Evolutionary conservation across 257 asterid genomes (phyloP).

Genomic region (Ocimum tenuiflorum): DNA sequence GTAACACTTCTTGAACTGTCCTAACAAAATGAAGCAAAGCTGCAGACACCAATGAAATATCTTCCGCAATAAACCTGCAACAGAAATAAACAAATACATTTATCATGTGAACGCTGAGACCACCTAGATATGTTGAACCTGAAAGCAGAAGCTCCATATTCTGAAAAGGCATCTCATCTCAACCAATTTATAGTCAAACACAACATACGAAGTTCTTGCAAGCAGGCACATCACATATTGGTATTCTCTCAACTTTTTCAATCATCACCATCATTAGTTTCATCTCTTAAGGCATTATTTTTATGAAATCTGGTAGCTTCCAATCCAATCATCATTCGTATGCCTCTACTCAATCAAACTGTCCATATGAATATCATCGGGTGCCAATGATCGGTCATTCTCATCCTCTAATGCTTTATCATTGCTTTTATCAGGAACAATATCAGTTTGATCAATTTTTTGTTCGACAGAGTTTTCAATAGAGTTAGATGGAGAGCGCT

Average conservation of each 20-base stretch:
- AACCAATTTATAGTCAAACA: conserved; percentile 22
- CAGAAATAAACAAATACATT: conserved; percentile 41
- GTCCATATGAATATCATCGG: conserved; percentile 28
- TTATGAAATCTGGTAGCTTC: conserved; percentile 21
- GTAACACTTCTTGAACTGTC: conserved; percentile 35
- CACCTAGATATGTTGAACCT: conserved; percentile 31
- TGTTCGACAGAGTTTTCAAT: conserved; percentile 42
- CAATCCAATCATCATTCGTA: conserved; percentile 28
- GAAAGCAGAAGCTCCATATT: conserved; percentile 28
- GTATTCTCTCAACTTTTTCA: conserved; percentile 17
- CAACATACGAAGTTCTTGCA: conserved; percentile 23
- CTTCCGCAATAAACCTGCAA: conserved; percentile 62
- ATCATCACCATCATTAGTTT: conserved; percentile 10
- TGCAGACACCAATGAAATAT: conserved; percentile 33
- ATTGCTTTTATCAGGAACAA: conserved; percentile 31
- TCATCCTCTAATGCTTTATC: conserved; percentile 33
- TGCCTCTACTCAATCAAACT: conserved; percentile 22
- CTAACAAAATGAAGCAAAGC: conserved; percentile 38
- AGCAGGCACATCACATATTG: conserved; percentile 24
- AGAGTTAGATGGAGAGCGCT: conserved; percentile 53
- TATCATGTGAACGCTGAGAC: conserved; percentile 38
- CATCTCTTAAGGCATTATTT: conserved; percentile 14
- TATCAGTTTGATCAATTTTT: conserved; percentile 22
- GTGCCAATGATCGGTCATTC: conserved; percentile 32
- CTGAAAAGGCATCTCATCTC: conserved; percentile 23